These are phyloP conservation scores for Penicillium verhagenii DNA, from an alignment of 495 filamentous ascomycete genomes.

Conservation along the genomic window DNA sequence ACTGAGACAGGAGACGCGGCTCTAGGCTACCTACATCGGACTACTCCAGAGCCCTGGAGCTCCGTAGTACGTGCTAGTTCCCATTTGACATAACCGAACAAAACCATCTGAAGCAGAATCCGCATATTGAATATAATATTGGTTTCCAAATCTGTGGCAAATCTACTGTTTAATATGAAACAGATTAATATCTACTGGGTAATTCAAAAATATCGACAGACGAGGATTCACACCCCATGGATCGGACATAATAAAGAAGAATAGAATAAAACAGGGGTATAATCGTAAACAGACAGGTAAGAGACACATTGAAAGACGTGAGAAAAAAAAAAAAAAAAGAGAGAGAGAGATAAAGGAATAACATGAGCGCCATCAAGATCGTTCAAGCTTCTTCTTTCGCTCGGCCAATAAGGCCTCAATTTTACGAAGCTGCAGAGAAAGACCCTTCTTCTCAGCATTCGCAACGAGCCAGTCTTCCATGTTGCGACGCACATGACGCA, in stretches of 20 bases:
- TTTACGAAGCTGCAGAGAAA: conserved; percentile 56
- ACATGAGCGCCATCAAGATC: conserved; percentile 3
- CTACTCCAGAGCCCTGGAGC: too few relatives aligned
- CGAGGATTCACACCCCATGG: not conserved
- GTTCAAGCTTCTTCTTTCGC: conserved; percentile 57
- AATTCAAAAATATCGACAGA: not conserved
- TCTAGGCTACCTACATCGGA: not conserved
- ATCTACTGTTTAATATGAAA: not conserved
- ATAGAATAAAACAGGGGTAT: not conserved
- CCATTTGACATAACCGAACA: too few relatives aligned
- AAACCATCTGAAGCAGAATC: too few relatives aligned
- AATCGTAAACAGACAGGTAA: not conserved
- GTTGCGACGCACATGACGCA: conserved; percentile 62
- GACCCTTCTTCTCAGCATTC: conserved; percentile 75
- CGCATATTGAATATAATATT: not conserved
- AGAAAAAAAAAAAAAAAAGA: not conserved
- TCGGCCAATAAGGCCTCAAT: conserved; percentile 69
- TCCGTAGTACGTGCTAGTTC: too few relatives aligned
- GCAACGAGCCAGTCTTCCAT: conserved; percentile 86
- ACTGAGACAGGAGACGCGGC: not conserved
- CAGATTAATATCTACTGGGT: not conserved
- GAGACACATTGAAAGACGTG: too few relatives aligned
- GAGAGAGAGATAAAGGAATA: not conserved
- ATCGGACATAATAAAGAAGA: not conserved
- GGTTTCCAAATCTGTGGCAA: too few relatives aligned